Evolutionary conservation across 495 filamentous ascomycete species (phyloP), one percentile per base, ranked within the genome.

Genomic region (Trichoderma asperelloides): DNA sequence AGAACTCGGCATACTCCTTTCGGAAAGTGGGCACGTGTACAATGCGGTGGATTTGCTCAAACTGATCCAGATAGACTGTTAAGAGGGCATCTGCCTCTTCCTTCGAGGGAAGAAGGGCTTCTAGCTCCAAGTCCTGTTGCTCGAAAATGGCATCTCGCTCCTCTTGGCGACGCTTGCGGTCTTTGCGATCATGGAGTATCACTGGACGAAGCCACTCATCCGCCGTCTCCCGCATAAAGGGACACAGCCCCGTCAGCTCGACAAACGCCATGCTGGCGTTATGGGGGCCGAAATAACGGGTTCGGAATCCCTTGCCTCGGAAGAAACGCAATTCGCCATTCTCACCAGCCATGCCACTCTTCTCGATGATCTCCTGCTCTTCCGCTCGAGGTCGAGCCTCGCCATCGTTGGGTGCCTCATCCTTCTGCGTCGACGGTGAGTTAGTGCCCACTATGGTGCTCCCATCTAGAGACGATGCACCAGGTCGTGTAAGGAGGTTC

Each of bases 251-350:
- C 15, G 75, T 78, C 65, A 83, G 77, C 71, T 79, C 77, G 25
- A 71, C 66, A 57, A 79, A 78, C 33, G 77, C 77, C 57, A 78
- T 66, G 66, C 75, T 81, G 27, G 79, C 79, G 67, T 80, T 83
- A 62, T 81, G 77, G 0, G 81, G 81, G 2, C 80, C 81, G 67
- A 77, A 79, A 69, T 81, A 83, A 63, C 80, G 77, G 8, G 78
- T 80, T 70, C 79, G 81, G 70, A 80, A 82, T 64, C 78, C 75
- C 63, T 73, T 75, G 67, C 72, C 73, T 9, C 76, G 70, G 67
- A 77, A 74, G 69, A 77, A 78, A 65, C 75, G 73, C 21, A 76
- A 67, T 62, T 79, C 77, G 23, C 75, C 71, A 28, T 69, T 68
- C 37, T 80, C 76, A 63, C 70, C 75, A 16, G 72, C 76, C 69